Base-by-base conservation (phyloP, 2,329 filamentous ascomycete genomes). In the Fusarium tjaetaba region DNA sequence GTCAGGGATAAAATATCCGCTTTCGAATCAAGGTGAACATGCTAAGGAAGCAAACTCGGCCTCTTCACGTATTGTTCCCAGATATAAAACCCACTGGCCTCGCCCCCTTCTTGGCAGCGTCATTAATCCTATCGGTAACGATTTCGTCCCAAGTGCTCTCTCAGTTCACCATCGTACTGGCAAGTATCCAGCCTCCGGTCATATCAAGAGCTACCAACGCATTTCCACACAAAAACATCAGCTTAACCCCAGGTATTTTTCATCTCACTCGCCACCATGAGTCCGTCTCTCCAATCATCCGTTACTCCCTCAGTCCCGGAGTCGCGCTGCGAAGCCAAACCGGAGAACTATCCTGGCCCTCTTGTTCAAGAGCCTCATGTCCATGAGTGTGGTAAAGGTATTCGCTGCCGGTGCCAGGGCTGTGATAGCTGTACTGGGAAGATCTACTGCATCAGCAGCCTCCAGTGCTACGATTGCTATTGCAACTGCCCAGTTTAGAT, bases 401-500 rank as follows among this genome's bases (percentile, higher is more conserved):
- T 48, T 15, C 61, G 42, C 4, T 68, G 65, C 10, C 42, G 26
- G 0, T 68, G 65, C 4, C 4, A 30, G 8, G 65, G 63, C 1
- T 68, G 63, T 11, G 22, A 26, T 11, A 53, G 63, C 2, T 68
- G 65, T 15, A 60, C 11, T 3, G 8, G 36, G 1, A 18, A 52
- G 7, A 42, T 68, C 8, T 68, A 68, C 14, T 68, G 63, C 14
- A 61, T 68, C 18, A 11, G 24, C 5, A 68, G 45, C 10, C 32
- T 52, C 7, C 65, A 68, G 45, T 68, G 53, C 24, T 68, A 68
- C 22, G 18, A 20, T 7, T 68, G 63, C 24, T 68, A 68, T 26
- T 46, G 39, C 24, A 36, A 68, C 14, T 68, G 63, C 8, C 16
- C 20, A 2, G 45, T 68, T 11, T 68, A 38, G 22, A 14, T 13